Conservation (phyloP, 306 rosid genomes). For the Amphicarpaea edgeworthii region DNA sequence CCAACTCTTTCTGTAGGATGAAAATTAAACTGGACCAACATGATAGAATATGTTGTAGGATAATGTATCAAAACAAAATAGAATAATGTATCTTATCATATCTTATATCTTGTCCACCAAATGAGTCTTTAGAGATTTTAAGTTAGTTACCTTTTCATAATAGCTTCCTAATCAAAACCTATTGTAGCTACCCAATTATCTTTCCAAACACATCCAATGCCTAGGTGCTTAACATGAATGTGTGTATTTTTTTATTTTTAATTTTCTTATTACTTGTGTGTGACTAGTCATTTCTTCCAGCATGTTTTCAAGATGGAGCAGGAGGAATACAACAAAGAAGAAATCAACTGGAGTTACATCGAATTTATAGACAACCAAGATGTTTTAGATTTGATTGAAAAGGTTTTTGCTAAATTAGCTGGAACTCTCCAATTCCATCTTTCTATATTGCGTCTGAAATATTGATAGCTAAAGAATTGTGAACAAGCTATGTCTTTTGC, state of each 20-base stretch:
- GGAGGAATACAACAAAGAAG: constrained; percentile 90
- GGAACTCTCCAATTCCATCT: not conserved
- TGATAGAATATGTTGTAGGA: not conserved
- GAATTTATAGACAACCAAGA: constrained; percentile 95
- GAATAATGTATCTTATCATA: not conserved
- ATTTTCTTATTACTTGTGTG: constrained; percentile 10
- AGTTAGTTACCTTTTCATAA: not conserved
- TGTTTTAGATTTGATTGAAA: constrained; percentile 88
- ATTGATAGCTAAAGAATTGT: constrained; percentile 3
- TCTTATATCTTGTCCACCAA: not conserved
- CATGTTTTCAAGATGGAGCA: constrained; percentile 98
- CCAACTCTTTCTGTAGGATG: not conserved
- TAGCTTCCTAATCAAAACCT: not conserved
- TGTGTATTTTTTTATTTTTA: not conserved
- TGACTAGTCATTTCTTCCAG: constrained; percentile 53
- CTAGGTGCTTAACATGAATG: not conserved
- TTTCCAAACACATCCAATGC: not conserved
- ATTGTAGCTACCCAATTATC: not conserved
- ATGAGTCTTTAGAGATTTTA: not conserved
- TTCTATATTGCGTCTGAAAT: not conserved
- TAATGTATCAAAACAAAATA: not conserved
- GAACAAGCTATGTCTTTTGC: not conserved
- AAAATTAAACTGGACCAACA: not conserved
- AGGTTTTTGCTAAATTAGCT: constrained; percentile 57
- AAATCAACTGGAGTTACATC: constrained; percentile 93